These are phyloP conservation scores for Sanghuangporus baumii DNA, from an alignment of 1,284 basidiomycete species.

Conservation along the genomic window DNA sequence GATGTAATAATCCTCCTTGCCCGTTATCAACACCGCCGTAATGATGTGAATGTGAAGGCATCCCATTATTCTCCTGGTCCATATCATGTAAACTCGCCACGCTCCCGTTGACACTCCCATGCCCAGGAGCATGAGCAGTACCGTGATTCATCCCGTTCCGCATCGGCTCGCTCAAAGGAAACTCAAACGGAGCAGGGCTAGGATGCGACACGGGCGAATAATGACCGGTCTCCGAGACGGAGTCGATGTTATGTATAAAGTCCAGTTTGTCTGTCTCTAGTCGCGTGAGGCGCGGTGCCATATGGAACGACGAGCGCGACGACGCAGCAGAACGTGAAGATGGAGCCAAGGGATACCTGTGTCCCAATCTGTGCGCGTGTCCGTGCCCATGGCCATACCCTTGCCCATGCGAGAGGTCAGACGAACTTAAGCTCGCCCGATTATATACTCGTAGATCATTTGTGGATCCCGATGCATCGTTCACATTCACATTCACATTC, in stretches of 20 bases:
- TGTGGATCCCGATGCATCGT: background rate
- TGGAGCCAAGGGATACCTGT: background rate
- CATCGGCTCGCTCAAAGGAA: background rate
- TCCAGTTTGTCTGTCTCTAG: slow-evolving; percentile 13
- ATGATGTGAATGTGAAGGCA: background rate
- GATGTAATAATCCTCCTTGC: background rate
- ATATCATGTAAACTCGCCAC: background rate
- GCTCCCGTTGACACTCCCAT: background rate
- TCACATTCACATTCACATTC: background rate
- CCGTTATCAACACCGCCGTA: background rate
- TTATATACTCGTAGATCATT: slow-evolving; percentile 7
- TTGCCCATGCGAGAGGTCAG: slow-evolving; percentile 4
- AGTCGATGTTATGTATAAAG: slow-evolving; percentile 11
- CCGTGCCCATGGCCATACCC: background rate
- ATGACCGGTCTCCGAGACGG: slow-evolving; percentile 17
- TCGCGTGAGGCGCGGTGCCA: background rate
- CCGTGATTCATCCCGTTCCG: background rate
- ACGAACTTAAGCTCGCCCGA: slow-evolving; percentile 7
- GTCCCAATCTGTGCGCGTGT: background rate
- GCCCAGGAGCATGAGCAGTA: background rate
- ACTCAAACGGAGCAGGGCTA: slow-evolving; percentile 1
- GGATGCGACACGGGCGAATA: slow-evolving; percentile 16
- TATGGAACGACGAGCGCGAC: slow-evolving; percentile 11
- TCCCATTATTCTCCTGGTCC: background rate
- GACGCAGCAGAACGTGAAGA: slow-evolving; percentile 2